Conservation (phyloP, 805 yeast genomes). For the Peterozyma toletana region DNA sequence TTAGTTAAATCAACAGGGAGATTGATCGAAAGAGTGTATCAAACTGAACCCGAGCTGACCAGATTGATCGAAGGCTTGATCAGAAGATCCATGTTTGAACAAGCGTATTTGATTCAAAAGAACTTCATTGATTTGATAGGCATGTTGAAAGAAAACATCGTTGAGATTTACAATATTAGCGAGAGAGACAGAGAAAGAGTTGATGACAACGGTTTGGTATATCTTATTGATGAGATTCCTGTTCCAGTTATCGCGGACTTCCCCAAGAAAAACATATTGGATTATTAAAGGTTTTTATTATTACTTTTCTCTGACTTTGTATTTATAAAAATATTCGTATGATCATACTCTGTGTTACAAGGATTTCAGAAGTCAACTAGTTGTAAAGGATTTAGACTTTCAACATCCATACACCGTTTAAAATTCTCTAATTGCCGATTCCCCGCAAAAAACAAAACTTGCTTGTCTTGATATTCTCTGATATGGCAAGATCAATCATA, state of each 20-base stretch:
- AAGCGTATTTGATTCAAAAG: slow-evolving; percentile 76
- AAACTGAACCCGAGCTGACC: slow-evolving; percentile 68
- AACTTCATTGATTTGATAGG: slow-evolving; percentile 50
- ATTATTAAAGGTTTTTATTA: slow-evolving; percentile 31
- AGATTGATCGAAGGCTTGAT: slow-evolving; percentile 68
- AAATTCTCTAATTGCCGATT: no score
- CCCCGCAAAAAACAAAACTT: no score
- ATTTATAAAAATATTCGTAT: no score
- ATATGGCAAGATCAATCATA: no score
- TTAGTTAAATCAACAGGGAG: slow-evolving; percentile 84
- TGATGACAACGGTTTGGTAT: slow-evolving; percentile 83
- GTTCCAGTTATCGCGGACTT: slow-evolving; percentile 60
- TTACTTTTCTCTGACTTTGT: not conserved
- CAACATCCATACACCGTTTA: no score
- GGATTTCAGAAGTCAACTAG: no score
- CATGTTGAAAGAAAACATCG: slow-evolving; percentile 51
- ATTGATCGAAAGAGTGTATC: slow-evolving; percentile 71
- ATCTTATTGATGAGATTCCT: slow-evolving; percentile 70
- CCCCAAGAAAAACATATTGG: slow-evolving; percentile 49
- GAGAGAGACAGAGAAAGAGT: slow-evolving; percentile 84
- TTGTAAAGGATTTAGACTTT: no score
- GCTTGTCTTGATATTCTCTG: no score
- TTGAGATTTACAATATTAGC: slow-evolving; percentile 73
- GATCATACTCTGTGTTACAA: no score
- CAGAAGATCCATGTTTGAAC: slow-evolving; percentile 65